Evolutionary conservation across 2,329 filamentous ascomycete genomes (phyloP).

Genomic region (Graphilbum fragrans): DNA sequence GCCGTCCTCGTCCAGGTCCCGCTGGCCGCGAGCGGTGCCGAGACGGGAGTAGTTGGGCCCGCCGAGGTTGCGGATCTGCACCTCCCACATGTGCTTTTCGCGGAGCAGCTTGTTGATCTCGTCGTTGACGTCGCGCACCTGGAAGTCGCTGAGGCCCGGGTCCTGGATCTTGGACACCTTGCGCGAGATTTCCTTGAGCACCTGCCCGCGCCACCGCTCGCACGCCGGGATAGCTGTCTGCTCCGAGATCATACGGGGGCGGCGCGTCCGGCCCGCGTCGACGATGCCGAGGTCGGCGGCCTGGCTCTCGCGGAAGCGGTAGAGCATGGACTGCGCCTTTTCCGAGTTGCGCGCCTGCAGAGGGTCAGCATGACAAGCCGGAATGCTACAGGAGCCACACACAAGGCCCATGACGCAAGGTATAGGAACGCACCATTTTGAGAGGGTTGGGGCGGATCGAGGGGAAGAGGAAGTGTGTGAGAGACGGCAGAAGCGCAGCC

Average conservation of each 20-base stretch:
- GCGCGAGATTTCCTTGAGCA: slow-evolving; percentile 91
- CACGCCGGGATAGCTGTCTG: slow-evolving; percentile 74
- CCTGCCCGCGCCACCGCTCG: slow-evolving; percentile 97
- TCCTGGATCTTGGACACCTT: slow-evolving; percentile 97
- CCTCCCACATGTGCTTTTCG: slow-evolving; percentile 98
- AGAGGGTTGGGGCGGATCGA: no score
- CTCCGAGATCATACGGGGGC: slow-evolving; percentile 82
- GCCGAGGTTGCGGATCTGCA: slow-evolving; percentile 89
- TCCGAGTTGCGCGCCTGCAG: slow-evolving; percentile 84
- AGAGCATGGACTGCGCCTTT: slow-evolving; percentile 99
- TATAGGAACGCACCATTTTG: no score
- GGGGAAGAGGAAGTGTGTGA: no score
- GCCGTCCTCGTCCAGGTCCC: slow-evolving; percentile 63
- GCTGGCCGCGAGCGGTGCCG: slow-evolving; percentile 21
- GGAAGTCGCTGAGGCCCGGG: slow-evolving; percentile 79
- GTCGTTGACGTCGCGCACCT: slow-evolving; percentile 95
- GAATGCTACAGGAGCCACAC: not conserved
- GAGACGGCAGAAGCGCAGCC: no score
- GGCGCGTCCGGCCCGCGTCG: slow-evolving; percentile 78
- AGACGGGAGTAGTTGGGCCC: slow-evolving; percentile 71
- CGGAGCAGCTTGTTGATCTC: slow-evolving; percentile 99
- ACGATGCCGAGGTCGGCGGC: slow-evolving; percentile 93
- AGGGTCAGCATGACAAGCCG: no score
- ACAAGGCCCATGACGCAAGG: no score
- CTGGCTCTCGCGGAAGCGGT: slow-evolving; percentile 96